phyloP scores from a whole-genome alignment of 345 rosid species.

The Eucalyptus caleyi region DNA sequence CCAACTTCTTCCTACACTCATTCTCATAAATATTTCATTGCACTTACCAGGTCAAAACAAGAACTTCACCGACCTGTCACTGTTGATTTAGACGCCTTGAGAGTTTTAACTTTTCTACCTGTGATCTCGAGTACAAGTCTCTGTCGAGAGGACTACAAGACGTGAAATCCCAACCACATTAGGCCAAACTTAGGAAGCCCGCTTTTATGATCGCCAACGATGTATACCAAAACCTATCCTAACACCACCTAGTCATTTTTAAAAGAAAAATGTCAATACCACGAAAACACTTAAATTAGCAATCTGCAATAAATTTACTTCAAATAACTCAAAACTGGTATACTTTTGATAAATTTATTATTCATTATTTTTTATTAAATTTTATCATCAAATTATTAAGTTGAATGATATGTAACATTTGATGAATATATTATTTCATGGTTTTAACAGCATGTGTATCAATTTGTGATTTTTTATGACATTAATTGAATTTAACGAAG shows the following conservation, averaged over 20 bases:
- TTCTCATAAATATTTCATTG: not conserved
- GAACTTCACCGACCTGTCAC: not conserved
- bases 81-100: not conserved
- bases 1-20: not conserved
- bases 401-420: accelerated
- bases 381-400: accelerated
- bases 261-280: accelerated
- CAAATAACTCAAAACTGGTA: accelerated
- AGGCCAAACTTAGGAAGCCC: not conserved
- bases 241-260: not conserved
- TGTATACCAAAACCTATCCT: not conserved
- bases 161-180: not conserved
- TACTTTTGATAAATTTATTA: accelerated
- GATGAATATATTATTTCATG: accelerated
- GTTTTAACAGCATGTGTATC: accelerated
- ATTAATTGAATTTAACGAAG: too few relatives aligned
- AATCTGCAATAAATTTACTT: too few relatives aligned
- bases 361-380: accelerated
- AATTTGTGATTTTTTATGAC: too few relatives aligned
- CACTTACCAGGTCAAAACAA: not conserved
- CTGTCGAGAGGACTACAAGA: not conserved
- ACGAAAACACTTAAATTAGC: accelerated
- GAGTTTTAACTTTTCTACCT: not conserved
- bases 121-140: not conserved
- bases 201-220: not conserved